Base-by-base conservation (phyloP, 306 rosid genomes). In the Acacia confusa region DNA sequence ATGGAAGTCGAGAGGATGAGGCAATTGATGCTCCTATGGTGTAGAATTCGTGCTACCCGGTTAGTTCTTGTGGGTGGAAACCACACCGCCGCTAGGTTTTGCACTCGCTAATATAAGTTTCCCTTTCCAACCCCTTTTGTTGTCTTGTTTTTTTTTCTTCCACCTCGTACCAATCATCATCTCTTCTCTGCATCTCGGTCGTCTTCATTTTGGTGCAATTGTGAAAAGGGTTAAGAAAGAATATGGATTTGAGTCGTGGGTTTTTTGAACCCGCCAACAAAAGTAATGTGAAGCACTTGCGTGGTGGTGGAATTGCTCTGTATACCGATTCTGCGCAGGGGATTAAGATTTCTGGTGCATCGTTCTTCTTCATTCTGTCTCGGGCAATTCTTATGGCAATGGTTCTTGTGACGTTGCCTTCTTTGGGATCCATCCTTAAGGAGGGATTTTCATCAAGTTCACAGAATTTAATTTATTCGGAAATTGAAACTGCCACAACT, bases 41-140 rank as follows among this genome's bases (percentile, higher is more conserved):
- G 84, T 70, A 84, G 85, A 87, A 84, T 73, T 40, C 88, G 64
- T 78, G 83, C 76, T 87, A 82, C 78, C 52, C 86, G 93, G 76
- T 82, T 85, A 0, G 85, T 91, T 66, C 91, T 92, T 25, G 85
- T 84, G 91, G 97, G 95, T 81, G 97, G 89, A 48, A 92, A 92
- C 75, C 97, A 92, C 87, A 91, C 94, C 57, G 85, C 95, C 30
- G 74, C 95, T 78, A 86, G 95, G 69, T 92, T 91, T 70, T 91
- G 92, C 87, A 76, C 86, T 48, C 93, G 95, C 91, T 91, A 91
- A 82, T 20, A 30, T 6, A 36, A 44, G 41, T 6, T 22, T 6
- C 52, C 52, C 52, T 47, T 47, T 47, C 15, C 14, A 11, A 43
- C 14, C 14, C 14, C 47, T 43, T 58, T 22, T 45, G 6, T 45